A percentile compares a stretch with the other conserved stretches of the same genome.
Evolutionary conservation across 129 eudicot species (phyloP).

Genomic region (Apium graveolens): DNA sequence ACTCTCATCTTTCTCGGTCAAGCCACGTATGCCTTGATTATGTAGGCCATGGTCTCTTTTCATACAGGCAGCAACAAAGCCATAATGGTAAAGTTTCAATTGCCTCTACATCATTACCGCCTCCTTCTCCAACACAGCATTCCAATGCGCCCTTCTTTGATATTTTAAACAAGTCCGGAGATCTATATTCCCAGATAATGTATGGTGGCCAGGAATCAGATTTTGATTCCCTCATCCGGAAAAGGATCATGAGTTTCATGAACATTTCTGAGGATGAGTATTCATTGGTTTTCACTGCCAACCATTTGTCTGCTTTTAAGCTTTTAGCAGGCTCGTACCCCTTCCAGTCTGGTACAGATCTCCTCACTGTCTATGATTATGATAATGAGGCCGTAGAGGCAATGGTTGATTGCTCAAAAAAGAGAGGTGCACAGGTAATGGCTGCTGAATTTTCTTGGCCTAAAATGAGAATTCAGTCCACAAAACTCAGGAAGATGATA

Average conservation of each 20-base stretch:
- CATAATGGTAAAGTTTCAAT: background rate
- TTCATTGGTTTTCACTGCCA: conserved; percentile 64
- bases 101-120: conserved; percentile 24
- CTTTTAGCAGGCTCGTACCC: conserved; percentile 69
- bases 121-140: conserved; percentile 9
- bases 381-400: conserved; percentile 60
- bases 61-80: conserved; percentile 36
- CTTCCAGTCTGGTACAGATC: conserved; percentile 45
- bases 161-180: conserved; percentile 41
- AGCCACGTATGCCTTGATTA: conserved; percentile 72
- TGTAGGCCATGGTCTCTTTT: conserved; percentile 68
- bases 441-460: conserved; percentile 82
- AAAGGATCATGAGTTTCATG: conserved; percentile 73
- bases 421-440: conserved; percentile 37
- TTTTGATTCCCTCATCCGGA: conserved; percentile 38
- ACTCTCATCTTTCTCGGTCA: conserved; percentile 32
- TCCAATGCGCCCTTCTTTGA: conserved; percentile 39
- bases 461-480: conserved; percentile 51
- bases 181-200: conserved; percentile 30
- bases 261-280: conserved; percentile 74
- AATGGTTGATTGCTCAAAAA: conserved; percentile 48
- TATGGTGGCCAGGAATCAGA: conserved; percentile 39
- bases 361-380: conserved; percentile 66
- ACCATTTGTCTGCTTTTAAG: conserved; percentile 65
- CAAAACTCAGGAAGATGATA: conserved; percentile 38